Conservation (phyloP, 2,329 filamentous ascomycete genomes). For the Sordariomycetes sp. region DNA sequence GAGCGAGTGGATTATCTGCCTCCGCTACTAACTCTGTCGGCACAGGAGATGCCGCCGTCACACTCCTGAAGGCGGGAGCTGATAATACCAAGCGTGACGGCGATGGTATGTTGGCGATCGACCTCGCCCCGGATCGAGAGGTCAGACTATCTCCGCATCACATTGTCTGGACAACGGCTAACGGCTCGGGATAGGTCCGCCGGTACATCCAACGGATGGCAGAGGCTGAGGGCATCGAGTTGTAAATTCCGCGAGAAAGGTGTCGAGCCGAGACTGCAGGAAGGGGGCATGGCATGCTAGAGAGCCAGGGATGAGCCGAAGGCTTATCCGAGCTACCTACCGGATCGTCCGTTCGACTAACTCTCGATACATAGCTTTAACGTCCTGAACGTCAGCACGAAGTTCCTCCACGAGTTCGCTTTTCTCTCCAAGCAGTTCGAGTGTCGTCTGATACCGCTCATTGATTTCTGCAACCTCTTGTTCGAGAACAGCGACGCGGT, state of each 20-base stretch:
- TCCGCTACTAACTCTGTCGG: background rate
- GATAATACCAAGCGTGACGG: conserved; percentile 65
- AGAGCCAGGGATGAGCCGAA: background rate
- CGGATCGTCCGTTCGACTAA: conserved; percentile 75
- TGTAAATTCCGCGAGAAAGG: conserved; percentile 14
- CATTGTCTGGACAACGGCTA: background rate
- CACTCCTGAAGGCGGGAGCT: conserved; percentile 72
- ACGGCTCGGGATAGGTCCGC: conserved; percentile 38
- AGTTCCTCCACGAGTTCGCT: conserved; percentile 91
- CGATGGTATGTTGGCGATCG: conserved; percentile 59
- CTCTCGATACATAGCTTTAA: conserved; percentile 94
- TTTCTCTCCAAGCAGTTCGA: conserved; percentile 95
- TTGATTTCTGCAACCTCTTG: conserved; percentile 55
- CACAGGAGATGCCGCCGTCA: conserved; percentile 65
- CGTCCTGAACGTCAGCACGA: conserved; percentile 73
- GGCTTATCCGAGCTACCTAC: conserved; percentile 19
- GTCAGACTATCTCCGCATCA: conserved; percentile 28
- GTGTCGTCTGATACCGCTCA: conserved; percentile 72
- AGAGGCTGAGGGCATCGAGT: conserved; percentile 70
- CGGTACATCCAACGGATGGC: conserved; percentile 66
- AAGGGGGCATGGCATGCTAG: background rate
- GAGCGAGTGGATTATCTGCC: background rate
- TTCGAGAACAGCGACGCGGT: conserved; percentile 52
- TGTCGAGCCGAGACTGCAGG: background rate
- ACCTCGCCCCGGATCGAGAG: conserved; percentile 76